These are phyloP conservation scores for Scutellaria barbata DNA, from an alignment of 257 asterid species.

Conservation along the genomic window DNA sequence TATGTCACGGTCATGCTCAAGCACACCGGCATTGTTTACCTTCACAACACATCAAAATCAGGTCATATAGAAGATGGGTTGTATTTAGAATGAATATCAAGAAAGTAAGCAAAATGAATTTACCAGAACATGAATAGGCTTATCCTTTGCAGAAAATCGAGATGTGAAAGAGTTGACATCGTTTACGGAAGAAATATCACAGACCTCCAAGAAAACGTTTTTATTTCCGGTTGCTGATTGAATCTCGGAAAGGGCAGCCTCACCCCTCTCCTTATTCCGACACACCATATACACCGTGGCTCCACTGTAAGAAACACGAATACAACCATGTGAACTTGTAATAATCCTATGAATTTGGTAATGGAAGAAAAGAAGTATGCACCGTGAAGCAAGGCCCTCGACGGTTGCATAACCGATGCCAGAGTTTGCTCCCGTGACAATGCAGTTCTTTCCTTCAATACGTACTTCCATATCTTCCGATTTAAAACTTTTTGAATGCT, in stretches of 20 bases:
- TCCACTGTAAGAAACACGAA: constrained; percentile 57
- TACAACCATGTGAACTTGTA: neutral
- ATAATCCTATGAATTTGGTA: constrained; percentile 17
- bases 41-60: constrained; percentile 37
- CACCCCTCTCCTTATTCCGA: constrained; percentile 90
- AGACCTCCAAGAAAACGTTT: constrained; percentile 84
- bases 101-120: constrained; percentile 3
- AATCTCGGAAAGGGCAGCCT: constrained; percentile 75
- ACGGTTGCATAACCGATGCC: constrained; percentile 94
- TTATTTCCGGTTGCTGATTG: constrained; percentile 69
- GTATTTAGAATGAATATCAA: neutral
- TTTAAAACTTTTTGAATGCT: constrained; percentile 73
- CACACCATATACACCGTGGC: constrained; percentile 85
- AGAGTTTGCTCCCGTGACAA: constrained; percentile 94
- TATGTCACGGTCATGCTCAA: constrained; percentile 59
- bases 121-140: constrained; percentile 90
- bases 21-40: constrained; percentile 95
- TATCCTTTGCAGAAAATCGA: constrained; percentile 64
- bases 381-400: constrained; percentile 93
- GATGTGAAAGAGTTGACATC: constrained; percentile 80
- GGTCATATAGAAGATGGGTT: neutral
- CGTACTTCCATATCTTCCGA: constrained; percentile 71
- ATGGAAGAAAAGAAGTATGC: neutral
- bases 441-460: constrained; percentile 83
- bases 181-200: constrained; percentile 73